phyloP scores from a whole-genome alignment of 2,329 filamentous ascomycete genomes.

The Aspergillus sp. region DNA sequence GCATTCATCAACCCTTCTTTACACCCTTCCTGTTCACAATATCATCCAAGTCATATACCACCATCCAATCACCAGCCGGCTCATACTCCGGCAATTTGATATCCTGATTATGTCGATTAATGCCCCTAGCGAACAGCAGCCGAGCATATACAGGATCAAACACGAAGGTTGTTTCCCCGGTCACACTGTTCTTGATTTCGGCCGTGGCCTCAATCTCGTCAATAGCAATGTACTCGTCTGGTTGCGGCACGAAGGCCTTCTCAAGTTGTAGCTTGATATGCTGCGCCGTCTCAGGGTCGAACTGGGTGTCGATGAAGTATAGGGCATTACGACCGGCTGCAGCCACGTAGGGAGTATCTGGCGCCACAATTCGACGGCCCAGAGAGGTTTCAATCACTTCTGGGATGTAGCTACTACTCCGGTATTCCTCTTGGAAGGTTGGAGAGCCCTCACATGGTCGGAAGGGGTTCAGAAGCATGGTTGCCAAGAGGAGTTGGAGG shows the following conservation, averaged over 20 bases:
- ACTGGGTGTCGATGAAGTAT: background rate
- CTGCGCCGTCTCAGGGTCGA: background rate
- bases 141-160: background rate
- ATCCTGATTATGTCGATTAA: background rate
- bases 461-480: background rate
- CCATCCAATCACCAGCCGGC: background rate
- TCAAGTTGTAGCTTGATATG: background rate
- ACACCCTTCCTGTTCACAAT: too few species aligned
- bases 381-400: background rate
- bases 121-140: background rate
- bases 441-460: background rate
- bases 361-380: background rate
- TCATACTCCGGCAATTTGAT: background rate
- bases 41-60: background rate
- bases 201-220: background rate
- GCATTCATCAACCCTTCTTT: too few species aligned
- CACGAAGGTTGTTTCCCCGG: background rate
- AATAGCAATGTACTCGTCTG: background rate
- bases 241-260: background rate
- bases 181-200: background rate
- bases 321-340: background rate
- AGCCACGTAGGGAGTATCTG: background rate
- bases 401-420: background rate
- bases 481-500: background rate
- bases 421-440: conserved; percentile 2